Evolutionary conservation across 2,329 filamentous ascomycete genomes (phyloP).

Genomic region (Ceratocystis alfenasii): DNA sequence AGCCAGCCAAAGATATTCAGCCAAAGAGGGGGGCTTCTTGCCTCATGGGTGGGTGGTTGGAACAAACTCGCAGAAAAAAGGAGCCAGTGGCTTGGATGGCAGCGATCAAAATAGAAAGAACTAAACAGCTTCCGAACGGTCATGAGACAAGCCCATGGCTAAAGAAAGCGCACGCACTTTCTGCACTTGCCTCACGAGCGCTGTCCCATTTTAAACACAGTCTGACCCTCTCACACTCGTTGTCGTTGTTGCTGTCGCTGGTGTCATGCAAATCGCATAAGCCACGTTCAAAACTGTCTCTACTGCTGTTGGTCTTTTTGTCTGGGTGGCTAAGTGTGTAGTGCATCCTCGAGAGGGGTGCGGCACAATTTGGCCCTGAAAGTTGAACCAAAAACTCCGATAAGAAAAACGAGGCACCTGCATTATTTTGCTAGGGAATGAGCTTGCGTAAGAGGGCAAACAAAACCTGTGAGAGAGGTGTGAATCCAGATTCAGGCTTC

Average conservation of each 20-base stretch:
- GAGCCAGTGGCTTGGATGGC: conserved; percentile 16
- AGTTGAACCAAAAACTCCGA: background rate
- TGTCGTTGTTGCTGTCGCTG: background rate
- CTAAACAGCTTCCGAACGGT: background rate
- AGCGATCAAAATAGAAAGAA: conserved; percentile 19
- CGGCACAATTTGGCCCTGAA: background rate
- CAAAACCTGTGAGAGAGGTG: background rate
- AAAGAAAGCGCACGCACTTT: background rate
- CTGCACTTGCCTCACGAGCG: background rate
- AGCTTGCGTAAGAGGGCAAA: background rate
- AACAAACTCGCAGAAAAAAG: background rate
- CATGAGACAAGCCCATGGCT: conserved; percentile 3
- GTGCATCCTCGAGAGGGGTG: background rate
- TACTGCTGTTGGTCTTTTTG: background rate
- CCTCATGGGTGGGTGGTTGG: background rate
- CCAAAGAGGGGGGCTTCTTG: no score
- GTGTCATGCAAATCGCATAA: background rate
- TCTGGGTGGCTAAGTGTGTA: background rate
- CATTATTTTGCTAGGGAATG: background rate
- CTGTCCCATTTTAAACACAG: no score
- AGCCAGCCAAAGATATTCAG: background rate
- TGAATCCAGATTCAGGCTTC: background rate
- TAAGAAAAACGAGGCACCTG: background rate
- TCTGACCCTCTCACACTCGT: background rate
- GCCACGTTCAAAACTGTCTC: background rate